Base-by-base conservation (phyloP, 2,329 filamentous ascomycete species). In the Cordyceps farinosa region DNA sequence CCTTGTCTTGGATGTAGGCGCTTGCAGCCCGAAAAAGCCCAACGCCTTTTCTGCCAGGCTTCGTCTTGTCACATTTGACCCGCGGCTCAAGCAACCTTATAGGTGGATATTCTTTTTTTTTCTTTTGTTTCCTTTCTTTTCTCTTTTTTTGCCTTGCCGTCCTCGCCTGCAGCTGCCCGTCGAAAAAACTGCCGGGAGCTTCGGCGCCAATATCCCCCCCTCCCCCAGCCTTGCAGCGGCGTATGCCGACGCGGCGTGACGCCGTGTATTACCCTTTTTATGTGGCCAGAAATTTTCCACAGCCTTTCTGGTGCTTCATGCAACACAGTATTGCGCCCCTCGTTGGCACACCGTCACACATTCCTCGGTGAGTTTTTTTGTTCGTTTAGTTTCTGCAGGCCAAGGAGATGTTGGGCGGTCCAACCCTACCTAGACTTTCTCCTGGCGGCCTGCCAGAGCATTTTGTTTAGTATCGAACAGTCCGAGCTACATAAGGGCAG, bases 221-320 rank as follows among this genome's bases (percentile, higher is more conserved):
- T 68, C 60, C 38, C 15, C 11, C 22, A 42, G 52, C 52, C 36
- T 42, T 55, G 52, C 52, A 55, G 52, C 51, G 51, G 34, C 34
- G 34, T 53, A 40, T 53, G 22, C 52, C 52, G 36, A 42, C 48
- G 36, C 52, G 40, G 52, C 11, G 22, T 55, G 52, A 55, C 36
- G 36, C 5, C 17, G 52, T 55, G 52, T 42, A 67, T 81, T 80
- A 42, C 27, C 52, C 52, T 53, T 15, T 52, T 27, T 11, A 50
- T 29, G 27, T 22, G 15, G 27, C 30, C 9, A 34, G 48, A 51
- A 22, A 51, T 9, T 34, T 51, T 51, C 48, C 48, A 51, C 30
- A 15, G 22, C 22, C 22, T 22, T 29, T 29, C n/a, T 32, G 27
- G 10, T 47, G 44, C 44, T 22, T 22, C 61, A 83, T 75, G 27